Evolutionary conservation across 2,329 filamentous ascomycete genomes (phyloP), one percentile per base, ranked within the genome.

Genomic region (Sordariomycetes sp.): DNA sequence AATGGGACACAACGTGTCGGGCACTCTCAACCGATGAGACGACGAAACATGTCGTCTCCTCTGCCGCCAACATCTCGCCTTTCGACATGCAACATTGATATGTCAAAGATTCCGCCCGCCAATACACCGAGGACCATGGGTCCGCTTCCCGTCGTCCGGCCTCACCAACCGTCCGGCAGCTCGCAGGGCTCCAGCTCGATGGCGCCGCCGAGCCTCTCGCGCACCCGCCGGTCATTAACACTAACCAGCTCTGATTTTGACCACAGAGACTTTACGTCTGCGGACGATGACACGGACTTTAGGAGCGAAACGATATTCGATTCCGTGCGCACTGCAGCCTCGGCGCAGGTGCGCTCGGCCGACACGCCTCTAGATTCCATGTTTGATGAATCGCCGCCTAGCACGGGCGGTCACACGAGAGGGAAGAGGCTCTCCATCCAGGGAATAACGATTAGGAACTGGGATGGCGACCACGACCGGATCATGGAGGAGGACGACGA

Each of bases 301-400:
- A 85, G 84, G 70, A 90, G 86, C 67, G 87, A 91, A 64, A 88
- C 83, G 20, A 76, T 87, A 58, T 90, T 84, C 68, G 88, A 91
- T 72, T 90, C 87, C 34, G 71, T 90, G 62, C 84, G 86, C 56
- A 90, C 87, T 17, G 76, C 80, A 59, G 84, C 80, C 45, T 89
- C 86, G 10, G 78, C 80, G 60, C 86, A 84, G 60, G 76, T 80
- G 57, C 81, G 84, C 59, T 80, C 82, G 36, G 78, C 83, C 53
- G 83, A 89, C 65, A 86, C 85, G 32, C 86, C 87, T 17, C 73
- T 90, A 54, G 87, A 90, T 65, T 88, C 83, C 25, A 87, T 90
- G 75, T 91, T 90, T 68, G 87, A 91, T 69, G 87, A 91, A 63
- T 89, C 86, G 15, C 86, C 85, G 39, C 80, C 82, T 8, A 80